Evolutionary conservation across 2,329 filamentous ascomycete species (phyloP), one percentile per base, ranked within the genome.

Genomic region (Fusarium solani-melongenae): DNA sequence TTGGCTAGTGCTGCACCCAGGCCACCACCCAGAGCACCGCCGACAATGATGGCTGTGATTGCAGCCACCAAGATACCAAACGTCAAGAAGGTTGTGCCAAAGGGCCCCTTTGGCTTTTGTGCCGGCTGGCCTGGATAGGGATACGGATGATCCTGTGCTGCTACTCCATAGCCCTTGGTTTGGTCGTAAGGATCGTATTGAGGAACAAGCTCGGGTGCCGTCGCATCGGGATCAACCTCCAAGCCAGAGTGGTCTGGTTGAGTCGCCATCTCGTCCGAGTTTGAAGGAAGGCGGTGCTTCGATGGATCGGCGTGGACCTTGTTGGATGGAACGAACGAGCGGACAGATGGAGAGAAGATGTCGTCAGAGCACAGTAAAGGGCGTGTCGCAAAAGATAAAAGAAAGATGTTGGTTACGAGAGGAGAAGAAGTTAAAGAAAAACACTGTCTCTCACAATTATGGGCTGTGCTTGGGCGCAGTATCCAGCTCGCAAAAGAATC

Each of bases 21-120:
- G 20, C 70, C 70, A n/a, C 70, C 70, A 4, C 69, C 70, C 0
- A 72, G 17, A 7, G 55, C 57, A 8, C 49, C 70, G 17, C 70
- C 70, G 0, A 72, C 41, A 1, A 72, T 10, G 14, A 69, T 1
- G 2, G 70, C 60, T 0, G 70, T 72, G 3, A 62, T 6, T 2
- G 55, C 24, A 2, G 65, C 70, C 34, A 72, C 41, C 4, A 72
- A 8, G 0, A 65, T 39, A 17, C 65, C 59, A 1, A 72, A 27
- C 0, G 27, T 15, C 59, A 39, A 65, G 1, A 51, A 17, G 24
- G 60, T 69, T 11, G 68, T 1, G 1, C 70, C 69, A n/a, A 69
- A 62, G 1, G 70, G 69, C 0, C 55, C 29, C 2, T 38, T 64
- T 7, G 22, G 33, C 10, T 34, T 20, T 62, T 59, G 49, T 8